Percentiles rank a stretch among this genome's conserved stretches.
These are phyloP conservation scores for Trametes cubensis DNA, from an alignment of 768 basidiomycete species.

Conservation along the genomic window DNA sequence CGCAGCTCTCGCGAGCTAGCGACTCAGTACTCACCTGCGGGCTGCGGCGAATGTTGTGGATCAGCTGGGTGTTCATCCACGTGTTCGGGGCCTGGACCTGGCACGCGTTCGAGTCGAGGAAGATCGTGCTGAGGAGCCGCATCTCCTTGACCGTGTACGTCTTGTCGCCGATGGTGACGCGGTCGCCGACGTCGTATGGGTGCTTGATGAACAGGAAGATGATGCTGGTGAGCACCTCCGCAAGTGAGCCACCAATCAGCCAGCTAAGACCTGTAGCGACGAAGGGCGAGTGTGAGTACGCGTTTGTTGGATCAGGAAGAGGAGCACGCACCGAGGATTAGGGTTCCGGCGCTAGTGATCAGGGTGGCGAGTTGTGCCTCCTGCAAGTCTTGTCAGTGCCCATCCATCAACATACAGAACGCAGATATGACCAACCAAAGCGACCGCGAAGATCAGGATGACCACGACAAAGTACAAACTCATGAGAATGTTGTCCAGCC, in stretches of 20 bases:
- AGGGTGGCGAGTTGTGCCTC: constrained; percentile 74
- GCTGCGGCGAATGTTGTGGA: constrained; percentile 72
- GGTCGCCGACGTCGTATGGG: constrained; percentile 82
- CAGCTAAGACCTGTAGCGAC: constrained; percentile 66
- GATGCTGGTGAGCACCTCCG: constrained; percentile 82
- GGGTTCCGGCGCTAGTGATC: constrained; percentile 74
- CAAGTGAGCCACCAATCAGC: constrained; percentile 81
- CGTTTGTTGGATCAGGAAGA: not conserved
- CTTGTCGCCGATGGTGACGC: constrained; percentile 54
- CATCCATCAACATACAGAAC: not conserved
- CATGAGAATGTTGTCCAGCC: constrained; percentile 87
- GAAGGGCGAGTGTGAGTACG: constrained; percentile 2
- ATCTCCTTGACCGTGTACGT: constrained; percentile 87
- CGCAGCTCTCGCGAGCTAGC: not conserved
- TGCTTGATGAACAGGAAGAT: constrained; percentile 92
- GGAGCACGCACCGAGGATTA: constrained; percentile 46
- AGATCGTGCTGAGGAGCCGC: constrained; percentile 75
- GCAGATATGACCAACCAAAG: constrained; percentile 52
- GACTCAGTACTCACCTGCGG: constrained; percentile 58
- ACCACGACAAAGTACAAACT: constrained; percentile 72
- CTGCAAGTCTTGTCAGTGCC: constrained; percentile 38
- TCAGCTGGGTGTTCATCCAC: constrained; percentile 66
- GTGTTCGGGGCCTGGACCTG: constrained; percentile 75
- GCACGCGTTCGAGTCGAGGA: constrained; percentile 61
- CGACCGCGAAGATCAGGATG: constrained; percentile 80